phyloP scores from a whole-genome alignment of 495 filamentous ascomycete species.

The Aspergillus affinis region DNA sequence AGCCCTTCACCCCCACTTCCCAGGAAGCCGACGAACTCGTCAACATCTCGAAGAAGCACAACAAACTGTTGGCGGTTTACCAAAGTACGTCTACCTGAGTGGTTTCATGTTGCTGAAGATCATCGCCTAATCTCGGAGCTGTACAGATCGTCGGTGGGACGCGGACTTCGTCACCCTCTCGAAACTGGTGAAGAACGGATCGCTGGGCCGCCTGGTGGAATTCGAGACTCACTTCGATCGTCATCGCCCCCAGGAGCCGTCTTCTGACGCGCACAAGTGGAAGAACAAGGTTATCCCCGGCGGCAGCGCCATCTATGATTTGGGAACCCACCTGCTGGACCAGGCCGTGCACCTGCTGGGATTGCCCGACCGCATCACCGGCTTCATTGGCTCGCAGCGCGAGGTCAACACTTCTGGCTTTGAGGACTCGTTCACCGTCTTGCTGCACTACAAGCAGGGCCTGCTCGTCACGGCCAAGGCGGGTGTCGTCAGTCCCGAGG shows the following conservation, averaged over 20 bases:
- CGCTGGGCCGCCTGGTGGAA: constrained; percentile 68
- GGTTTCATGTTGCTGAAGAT: neutral
- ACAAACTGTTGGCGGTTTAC: constrained; percentile 72
- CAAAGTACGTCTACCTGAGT: constrained; percentile 56
- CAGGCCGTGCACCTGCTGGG: constrained; percentile 81
- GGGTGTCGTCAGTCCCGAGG: constrained; percentile 67
- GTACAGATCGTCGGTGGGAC: constrained; percentile 73
- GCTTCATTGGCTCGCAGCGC: constrained; percentile 66
- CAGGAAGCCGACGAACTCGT: constrained; percentile 71
- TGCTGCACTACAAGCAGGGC: constrained; percentile 64
- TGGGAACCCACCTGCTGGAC: constrained; percentile 82
- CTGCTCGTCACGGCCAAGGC: constrained; percentile 67
- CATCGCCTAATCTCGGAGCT: neutral
- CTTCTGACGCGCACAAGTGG: constrained; percentile 57
- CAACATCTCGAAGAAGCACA: constrained; percentile 58
- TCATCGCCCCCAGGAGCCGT: constrained; percentile 57
- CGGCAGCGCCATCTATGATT: constrained; percentile 74
- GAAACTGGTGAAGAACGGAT: constrained; percentile 54
- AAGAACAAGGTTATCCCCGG: constrained; percentile 68
- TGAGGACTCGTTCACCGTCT: constrained; percentile 68
- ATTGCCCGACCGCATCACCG: constrained; percentile 66
- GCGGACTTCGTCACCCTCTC: constrained; percentile 78
- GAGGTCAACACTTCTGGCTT: constrained; percentile 52
- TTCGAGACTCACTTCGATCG: constrained; percentile 87
- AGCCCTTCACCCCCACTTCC: constrained; percentile 77